phyloP scores from a whole-genome alignment of 1,284 basidiomycete species.

The Rhodotorula sp. region DNA sequence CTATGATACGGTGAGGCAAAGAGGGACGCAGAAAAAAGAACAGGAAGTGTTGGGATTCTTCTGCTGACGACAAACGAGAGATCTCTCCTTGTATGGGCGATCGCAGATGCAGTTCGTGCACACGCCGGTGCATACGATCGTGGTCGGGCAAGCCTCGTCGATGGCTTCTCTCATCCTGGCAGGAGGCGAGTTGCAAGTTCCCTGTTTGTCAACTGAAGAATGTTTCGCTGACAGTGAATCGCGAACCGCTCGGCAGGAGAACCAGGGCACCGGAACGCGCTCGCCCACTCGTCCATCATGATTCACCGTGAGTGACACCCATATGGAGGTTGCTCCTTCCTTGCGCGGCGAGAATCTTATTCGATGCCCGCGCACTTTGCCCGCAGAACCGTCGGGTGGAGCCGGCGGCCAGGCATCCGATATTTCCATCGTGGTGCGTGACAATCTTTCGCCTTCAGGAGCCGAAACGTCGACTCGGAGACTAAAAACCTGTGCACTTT shows the following conservation, averaged over 20 bases:
- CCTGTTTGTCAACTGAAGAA: background rate
- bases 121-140: conserved; percentile 89
- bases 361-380: too few relatives aligned
- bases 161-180: conserved; percentile 89
- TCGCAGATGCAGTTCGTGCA: conserved; percentile 70
- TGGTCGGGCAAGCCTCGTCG: conserved; percentile 84
- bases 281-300: conserved; percentile 92
- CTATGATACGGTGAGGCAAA: conserved; percentile 74
- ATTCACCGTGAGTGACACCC: conserved; percentile 62
- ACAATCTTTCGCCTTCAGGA: too few relatives aligned
- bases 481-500: too few relatives aligned
- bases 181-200: conserved; percentile 56
- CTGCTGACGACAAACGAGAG: conserved; percentile 63
- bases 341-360: background rate
- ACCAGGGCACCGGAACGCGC: conserved; percentile 78
- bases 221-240: background rate
- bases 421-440: conserved; percentile 75
- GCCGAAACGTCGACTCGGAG: too few relatives aligned
- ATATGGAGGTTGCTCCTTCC: too few relatives aligned
- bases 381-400: conserved; percentile 75
- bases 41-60: background rate
- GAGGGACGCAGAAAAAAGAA: too few relatives aligned
- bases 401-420: conserved; percentile 89
- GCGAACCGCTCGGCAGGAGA: conserved; percentile 55
- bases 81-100: conserved; percentile 19